Percentiles rank a stretch among this genome's conserved stretches.
Evolutionary conservation across 768 basidiomycete genomes (phyloP).

Genomic region (Kwoniella sp.): DNA sequence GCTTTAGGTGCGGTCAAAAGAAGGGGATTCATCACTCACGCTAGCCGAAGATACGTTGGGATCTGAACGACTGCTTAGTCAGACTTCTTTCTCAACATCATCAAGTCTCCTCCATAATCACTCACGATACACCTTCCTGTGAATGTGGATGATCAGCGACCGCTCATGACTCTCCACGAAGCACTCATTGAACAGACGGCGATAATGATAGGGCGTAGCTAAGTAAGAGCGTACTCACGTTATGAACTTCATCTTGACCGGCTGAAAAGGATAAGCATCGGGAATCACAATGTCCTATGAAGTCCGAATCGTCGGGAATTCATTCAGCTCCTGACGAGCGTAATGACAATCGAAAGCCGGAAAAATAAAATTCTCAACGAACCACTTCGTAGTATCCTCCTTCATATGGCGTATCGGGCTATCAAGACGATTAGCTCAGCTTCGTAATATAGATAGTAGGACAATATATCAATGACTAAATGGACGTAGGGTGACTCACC

Average conservation of each 20-base stretch:
- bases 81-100: slow-evolving; percentile 1
- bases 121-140: slow-evolving; percentile 71
- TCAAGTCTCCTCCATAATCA: neutral
- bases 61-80: slow-evolving; percentile 55
- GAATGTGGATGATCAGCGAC: too few species aligned
- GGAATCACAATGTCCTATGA: slow-evolving; percentile 86
- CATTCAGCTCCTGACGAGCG: neutral
- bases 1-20: neutral
- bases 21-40: too few species aligned
- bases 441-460: neutral
- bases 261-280: slow-evolving; percentile 69
- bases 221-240: too few species aligned
- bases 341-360: slow-evolving; percentile 3
- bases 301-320: neutral
- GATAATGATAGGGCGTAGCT: too few species aligned
- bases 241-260: slow-evolving; percentile 97
- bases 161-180: too few species aligned
- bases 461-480: too few species aligned
- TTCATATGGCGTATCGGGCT: slow-evolving; percentile 83
- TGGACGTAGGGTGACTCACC: slow-evolving; percentile 44
- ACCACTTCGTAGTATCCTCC: slow-evolving; percentile 91
- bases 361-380: slow-evolving; percentile 55
- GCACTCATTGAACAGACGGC: too few species aligned
- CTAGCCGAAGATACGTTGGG: slow-evolving; percentile 93
- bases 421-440: slow-evolving; percentile 3